Evolutionary conservation across 495 filamentous ascomycete species (phyloP), one percentile per base, ranked within the genome.

Genomic region (Hamigera avellanea): DNA sequence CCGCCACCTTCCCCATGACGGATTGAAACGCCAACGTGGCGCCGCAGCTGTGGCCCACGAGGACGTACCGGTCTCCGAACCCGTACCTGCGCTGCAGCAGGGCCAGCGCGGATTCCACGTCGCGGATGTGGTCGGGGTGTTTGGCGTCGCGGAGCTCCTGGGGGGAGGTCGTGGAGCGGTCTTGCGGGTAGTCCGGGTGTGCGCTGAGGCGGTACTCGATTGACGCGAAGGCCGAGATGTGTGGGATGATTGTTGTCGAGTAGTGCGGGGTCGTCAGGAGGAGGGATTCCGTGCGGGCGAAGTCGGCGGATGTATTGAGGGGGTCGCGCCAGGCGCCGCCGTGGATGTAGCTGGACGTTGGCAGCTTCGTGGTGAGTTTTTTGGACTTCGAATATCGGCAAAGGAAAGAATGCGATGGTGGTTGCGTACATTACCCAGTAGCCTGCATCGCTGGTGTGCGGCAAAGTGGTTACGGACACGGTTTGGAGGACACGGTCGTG

Each of bases 291-390:
- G 67, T 59, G 3, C 65, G 57, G 15, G 54, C 43, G 41, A 80
- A 74, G n/a, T 60, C 59, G 6, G 60, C 41, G 13, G 72, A 57
- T 35, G 66, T 71, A 14, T 78, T 55, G 32, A 52, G 54, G 31
- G 86, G 86, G 49, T 93, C 86, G 39, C 83, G 74, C 83, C 84
- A 95, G 48, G 81, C 87, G 48, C 87, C 87, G 46, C 88, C 86
- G 61, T 93, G 88, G 54, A 94, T 79, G 61, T 76, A 87, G 47
- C 81, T 75, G 36, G 8, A n/a, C n/a, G 13, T 31, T 19, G n/a
- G 35, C 45, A 18, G 33, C 34, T 32, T 13, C n/a, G n/a, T n/a
- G n/a, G n/a, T n/a, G n/a, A n/a, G n/a, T n/a, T 19, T 16, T 4
- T 42, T 21, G 27, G 15, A 30, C 18, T 32, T 19, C 18, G 14